Conservation (phyloP, 768 basidiomycete species). For the Termitomyces sp. region DNA sequence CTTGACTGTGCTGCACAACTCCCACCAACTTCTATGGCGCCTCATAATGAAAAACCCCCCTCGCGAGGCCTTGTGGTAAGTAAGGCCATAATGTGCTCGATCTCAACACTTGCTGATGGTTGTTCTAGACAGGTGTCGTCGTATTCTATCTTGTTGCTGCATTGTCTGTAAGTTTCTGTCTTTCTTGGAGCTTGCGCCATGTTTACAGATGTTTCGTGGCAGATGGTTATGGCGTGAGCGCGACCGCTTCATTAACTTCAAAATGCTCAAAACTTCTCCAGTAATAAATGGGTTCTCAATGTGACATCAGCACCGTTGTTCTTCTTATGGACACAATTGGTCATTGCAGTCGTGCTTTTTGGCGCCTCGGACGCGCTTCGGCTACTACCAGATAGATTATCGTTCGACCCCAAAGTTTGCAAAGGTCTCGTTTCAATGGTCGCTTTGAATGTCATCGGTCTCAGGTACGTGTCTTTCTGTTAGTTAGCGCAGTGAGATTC, state of each 20-base stretch:
- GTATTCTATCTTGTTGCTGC: constrained; percentile 88
- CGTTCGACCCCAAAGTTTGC: constrained; percentile 56
- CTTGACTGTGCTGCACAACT: constrained; percentile 3
- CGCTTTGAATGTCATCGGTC: constrained; percentile 70
- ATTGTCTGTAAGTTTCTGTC: constrained; percentile 57
- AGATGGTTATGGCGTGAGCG: constrained; percentile 89
- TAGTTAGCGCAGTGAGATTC: not conserved
- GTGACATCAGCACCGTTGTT: constrained; percentile 72
- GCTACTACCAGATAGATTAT: constrained; percentile 60
- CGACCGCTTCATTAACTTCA: not conserved
- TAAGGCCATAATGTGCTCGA: not conserved
- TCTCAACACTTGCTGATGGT: not conserved
- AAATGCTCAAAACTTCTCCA: constrained; percentile 20
- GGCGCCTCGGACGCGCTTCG: constrained; percentile 54
- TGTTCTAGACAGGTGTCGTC: constrained; percentile 61
- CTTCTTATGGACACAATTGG: constrained; percentile 77
- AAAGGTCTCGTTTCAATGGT: constrained; percentile 77
- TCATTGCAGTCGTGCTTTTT: constrained; percentile 77
- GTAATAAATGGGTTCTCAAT: constrained; percentile 91
- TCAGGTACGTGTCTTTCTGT: constrained; percentile 49
- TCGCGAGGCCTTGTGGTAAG: constrained; percentile 43
- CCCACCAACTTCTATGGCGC: constrained; percentile 15
- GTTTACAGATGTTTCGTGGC: constrained; percentile 3
- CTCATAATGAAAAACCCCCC: constrained; percentile 25
- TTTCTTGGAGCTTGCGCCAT: not conserved